Base-by-base conservation (phyloP, 2,329 filamentous ascomycete species). In the Rutstroemia sydowiana region DNA sequence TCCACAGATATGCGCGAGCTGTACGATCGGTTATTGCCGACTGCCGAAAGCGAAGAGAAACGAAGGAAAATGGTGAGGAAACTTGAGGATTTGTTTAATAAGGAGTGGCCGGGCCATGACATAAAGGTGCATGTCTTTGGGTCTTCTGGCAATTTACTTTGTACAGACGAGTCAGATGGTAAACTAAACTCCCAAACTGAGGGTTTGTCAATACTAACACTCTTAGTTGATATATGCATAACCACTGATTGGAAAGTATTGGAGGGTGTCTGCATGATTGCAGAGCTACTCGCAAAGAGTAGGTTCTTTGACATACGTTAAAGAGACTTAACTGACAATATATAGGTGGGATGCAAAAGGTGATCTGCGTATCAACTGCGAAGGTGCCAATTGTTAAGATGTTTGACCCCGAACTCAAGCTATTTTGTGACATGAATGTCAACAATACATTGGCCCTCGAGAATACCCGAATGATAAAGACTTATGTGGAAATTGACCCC, bases 381-480 rank as follows among this genome's bases (percentile, higher is more conserved):
- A 97, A 96, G 70, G 93, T 98, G 13, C 92, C 93, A 3, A 98
- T 98, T 64, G 93, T 98, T 61, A 97, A 97, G 73, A 88, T 95
- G 51, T 98, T 93, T 91, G 93, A 98, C 67, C 93, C 93, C 3
- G 89, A 95, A 68, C 75, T 96, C 52, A 76, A 84, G 58, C 75
- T 98, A 46, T 87, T 90, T 14, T 96, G 91, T 68, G 93, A 98
- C 67, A 93, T 98, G 85, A 98, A 98, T 62, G 91, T 98, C 71
- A 98, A 98, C 73, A 98, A 97, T 63, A 93, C 91, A 0, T 71
- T 95, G 48, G 93, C 93, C 3, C 74, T 98, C 55, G 91, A 97
- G 69, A 98, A 98, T 65, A 98, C 93, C 13, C 83, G 91, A 46
- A 95, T 98, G 91, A 93, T 98, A 63, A 88, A 91, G 66, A 95